Conservation (phyloP, 139 green algal species). For the Edaphochlamys debaryana region DNA sequence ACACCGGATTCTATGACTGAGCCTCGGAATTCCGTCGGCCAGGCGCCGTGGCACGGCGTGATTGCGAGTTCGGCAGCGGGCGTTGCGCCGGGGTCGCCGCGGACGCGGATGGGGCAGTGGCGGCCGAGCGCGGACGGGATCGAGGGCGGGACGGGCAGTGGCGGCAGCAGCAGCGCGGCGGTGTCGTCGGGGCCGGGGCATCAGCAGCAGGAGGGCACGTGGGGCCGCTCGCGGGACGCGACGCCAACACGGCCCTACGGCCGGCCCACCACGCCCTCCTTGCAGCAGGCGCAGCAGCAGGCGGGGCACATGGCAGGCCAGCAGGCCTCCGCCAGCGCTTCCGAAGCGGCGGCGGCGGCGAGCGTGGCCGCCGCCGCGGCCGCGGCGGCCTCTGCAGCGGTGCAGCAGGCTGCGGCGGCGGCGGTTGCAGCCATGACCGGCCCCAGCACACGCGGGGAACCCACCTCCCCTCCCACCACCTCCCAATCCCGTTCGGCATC, state of each 20-base stretch:
- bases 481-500: too few species aligned
- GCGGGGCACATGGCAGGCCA: neutral
- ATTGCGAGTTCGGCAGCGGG: too few species aligned
- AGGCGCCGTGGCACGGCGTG: too few species aligned
- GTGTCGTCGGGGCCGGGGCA: neutral
- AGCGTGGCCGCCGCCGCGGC: neutral
- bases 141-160: too few species aligned
- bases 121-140: too few species aligned
- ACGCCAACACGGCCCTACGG: slow-evolving; percentile 16
- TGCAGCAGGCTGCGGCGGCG: slow-evolving; percentile 4
- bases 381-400: neutral
- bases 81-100: too few species aligned
- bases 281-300: neutral
- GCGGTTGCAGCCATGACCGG: neutral
- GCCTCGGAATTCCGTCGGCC: neutral
- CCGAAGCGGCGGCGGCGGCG: neutral
- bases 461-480: too few species aligned
- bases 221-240: slow-evolving; percentile 22
- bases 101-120: too few species aligned
- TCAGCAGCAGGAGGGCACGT: neutral
- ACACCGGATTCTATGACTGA: too few species aligned
- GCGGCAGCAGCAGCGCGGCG: neutral
- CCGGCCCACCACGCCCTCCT: neutral
- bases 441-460: too few species aligned
- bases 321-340: neutral